Percentiles rank a stretch among this genome's conserved stretches.
Conservation (phyloP, 192 early-diverging fungal species). For the Umbelopsis ramanniana region DNA sequence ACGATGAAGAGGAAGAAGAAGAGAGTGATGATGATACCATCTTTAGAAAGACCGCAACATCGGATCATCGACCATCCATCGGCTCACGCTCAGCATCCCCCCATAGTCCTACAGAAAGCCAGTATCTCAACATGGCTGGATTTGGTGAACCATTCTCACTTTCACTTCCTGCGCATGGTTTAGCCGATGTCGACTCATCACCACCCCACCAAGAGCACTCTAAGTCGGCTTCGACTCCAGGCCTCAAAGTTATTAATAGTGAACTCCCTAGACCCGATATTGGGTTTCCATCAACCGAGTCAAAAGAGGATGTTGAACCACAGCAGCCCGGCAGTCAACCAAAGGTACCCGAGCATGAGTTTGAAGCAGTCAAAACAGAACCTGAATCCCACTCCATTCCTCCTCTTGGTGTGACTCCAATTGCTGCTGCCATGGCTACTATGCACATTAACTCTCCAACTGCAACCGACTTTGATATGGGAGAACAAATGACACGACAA, state of each 20-base stretch:
- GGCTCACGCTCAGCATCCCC: neutral
- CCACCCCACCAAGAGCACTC: neutral
- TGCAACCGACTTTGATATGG: neutral
- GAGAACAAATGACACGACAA: slow-evolving; percentile 8
- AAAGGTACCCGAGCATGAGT: neutral
- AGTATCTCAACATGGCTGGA: neutral
- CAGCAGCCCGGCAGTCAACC: too few relatives aligned
- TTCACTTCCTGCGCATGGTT: neutral
- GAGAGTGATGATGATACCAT: slow-evolving; percentile 30
- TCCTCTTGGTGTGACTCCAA: neutral
- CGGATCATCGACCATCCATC: neutral
- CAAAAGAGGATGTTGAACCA: too few relatives aligned
- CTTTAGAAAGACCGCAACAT: neutral
- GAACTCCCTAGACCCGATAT: neutral
- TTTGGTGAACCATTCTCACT: slow-evolving; percentile 12
- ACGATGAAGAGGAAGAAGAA: slow-evolving; percentile 28
- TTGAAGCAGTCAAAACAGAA: neutral
- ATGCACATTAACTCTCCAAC: neutral
- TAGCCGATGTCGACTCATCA: neutral
- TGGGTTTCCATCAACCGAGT: too few relatives aligned
- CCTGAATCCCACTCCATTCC: neutral
- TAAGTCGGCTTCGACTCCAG: neutral
- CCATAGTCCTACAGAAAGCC: neutral
- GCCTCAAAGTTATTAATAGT: neutral
- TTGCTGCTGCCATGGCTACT: neutral